Evolutionary conservation across 495 filamentous ascomycete genomes (phyloP).

Genomic region (Aspergillus biplanus): DNA sequence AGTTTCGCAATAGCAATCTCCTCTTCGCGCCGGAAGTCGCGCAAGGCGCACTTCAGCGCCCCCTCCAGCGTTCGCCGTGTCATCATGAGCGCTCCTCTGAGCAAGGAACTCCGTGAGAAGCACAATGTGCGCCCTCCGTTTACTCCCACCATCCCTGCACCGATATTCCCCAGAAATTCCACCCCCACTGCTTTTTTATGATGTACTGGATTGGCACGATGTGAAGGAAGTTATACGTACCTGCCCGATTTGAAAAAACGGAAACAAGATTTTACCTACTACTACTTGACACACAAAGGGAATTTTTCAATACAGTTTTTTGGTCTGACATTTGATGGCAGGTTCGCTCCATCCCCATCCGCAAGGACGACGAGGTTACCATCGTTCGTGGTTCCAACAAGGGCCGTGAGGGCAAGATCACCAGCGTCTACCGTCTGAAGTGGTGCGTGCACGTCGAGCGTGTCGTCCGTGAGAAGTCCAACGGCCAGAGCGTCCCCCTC

Average conservation of each 20-base stretch:
- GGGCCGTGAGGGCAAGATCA: conserved; percentile 88
- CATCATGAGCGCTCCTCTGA: conserved; percentile 92
- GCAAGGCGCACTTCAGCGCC: conserved; percentile 94
- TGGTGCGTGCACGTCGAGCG: conserved; percentile 93
- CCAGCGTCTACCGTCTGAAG: conserved; percentile 96
- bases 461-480: conserved; percentile 90
- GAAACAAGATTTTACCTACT: too few species aligned
- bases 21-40: conserved; percentile 94
- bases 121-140: conserved; percentile 65
- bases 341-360: conserved; percentile 96
- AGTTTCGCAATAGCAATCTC: conserved; percentile 56
- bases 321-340: conserved; percentile 46
- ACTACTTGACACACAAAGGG: background rate
- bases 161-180: background rate
- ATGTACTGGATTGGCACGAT: too few species aligned
- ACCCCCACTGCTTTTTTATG: too few species aligned
- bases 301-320: background rate
- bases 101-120: conserved; percentile 95
- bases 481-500: conserved; percentile 86
- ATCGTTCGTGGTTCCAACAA: conserved; percentile 89
- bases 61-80: conserved; percentile 88
- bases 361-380: conserved; percentile 94
- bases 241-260: too few species aligned
- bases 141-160: background rate
- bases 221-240: too few species aligned